A percentile compares a stretch with the other conserved stretches of the same genome.
These are phyloP conservation scores for Phytophthora palmivora DNA, from an alignment of 352 stramenopile genomes.

Conservation along the genomic window DNA sequence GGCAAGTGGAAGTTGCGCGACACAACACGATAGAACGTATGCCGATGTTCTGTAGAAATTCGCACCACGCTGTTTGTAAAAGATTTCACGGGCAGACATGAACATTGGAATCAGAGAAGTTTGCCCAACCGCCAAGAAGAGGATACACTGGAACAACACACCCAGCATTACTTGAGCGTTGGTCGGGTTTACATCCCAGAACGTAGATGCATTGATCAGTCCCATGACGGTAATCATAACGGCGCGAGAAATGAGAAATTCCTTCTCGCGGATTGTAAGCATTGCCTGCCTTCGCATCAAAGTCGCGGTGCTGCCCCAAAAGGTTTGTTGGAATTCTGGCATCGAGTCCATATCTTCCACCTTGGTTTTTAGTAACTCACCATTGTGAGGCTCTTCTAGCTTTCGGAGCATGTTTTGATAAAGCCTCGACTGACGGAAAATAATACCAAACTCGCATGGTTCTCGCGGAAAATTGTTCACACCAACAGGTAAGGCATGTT, in stretches of 20 bases:
- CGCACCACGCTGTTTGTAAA: conserved; percentile 80
- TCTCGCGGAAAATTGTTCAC: conserved; percentile 18
- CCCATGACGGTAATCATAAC: too few species aligned
- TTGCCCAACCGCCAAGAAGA: too few species aligned
- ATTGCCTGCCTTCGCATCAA: conserved; percentile 37
- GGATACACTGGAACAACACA: too few species aligned
- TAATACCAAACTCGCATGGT: conserved; percentile 33
- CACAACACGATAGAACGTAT: too few species aligned
- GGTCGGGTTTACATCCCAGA: conserved; percentile 18
- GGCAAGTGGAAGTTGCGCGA: too few species aligned
- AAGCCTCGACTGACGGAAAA: conserved; percentile 35
- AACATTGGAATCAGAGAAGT: conserved; percentile 54
- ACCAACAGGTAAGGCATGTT: conserved; percentile 2
- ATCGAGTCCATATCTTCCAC: conserved; percentile 30
- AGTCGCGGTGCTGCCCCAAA: conserved; percentile 29
- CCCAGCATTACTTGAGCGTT: conserved; percentile 8
- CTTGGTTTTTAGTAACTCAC: conserved; percentile 18
- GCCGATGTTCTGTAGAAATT: conserved; percentile 68
- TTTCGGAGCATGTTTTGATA: too few species aligned
- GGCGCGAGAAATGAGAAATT: too few species aligned
- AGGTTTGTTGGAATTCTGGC: conserved; percentile 45
- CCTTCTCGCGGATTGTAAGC: too few species aligned
- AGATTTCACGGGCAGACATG: conserved; percentile 63
- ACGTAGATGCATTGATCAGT: too few species aligned
- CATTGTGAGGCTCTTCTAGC: conserved; percentile 26